phyloP scores from a whole-genome alignment of 2,329 filamentous ascomycete genomes.

The Colletotrichum zoysiae region DNA sequence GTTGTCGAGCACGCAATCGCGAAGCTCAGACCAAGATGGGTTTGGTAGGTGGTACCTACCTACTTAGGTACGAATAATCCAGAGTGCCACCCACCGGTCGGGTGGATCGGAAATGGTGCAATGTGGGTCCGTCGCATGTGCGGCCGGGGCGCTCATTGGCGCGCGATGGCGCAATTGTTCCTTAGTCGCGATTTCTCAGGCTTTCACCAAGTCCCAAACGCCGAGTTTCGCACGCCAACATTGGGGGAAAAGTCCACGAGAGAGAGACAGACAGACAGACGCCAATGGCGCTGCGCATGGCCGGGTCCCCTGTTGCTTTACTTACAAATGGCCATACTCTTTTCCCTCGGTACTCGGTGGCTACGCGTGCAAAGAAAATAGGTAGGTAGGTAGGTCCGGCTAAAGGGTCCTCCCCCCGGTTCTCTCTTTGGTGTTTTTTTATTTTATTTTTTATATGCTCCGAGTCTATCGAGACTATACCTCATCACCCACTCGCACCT shows the following conservation, averaged over 20 bases:
- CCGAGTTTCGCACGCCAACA: constrained; percentile 41
- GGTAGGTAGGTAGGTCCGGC: constrained; percentile 15
- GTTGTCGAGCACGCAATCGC: constrained; percentile 39
- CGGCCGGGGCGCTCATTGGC: constrained; percentile 20
- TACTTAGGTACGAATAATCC: too few species aligned
- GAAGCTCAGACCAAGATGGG: constrained; percentile 24
- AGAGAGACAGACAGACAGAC: not conserved
- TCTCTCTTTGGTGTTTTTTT: constrained; percentile 8
- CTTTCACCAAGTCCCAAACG: constrained; percentile 42
- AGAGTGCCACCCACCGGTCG: not conserved
- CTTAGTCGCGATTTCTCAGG: constrained; percentile 39
- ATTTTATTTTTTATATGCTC: constrained; percentile 39
- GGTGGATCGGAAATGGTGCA: constrained; percentile 40
- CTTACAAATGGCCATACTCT: constrained; percentile 12
- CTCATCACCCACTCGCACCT: not conserved
- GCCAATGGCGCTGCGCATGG: constrained; percentile 23
- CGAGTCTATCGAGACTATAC: constrained; percentile 22
- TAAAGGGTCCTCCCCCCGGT: constrained; percentile 11
- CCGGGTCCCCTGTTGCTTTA: constrained; percentile 23
- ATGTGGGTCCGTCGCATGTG: constrained; percentile 29
- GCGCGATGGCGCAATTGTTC: constrained; percentile 41
- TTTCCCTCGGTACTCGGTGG: constrained; percentile 15
- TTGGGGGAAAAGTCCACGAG: not conserved
- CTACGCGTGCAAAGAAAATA: not conserved
- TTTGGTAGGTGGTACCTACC: constrained; percentile 26